phyloP scores from a whole-genome alignment of 1,139 yeast species.

The Candida sanyaensis region DNA sequence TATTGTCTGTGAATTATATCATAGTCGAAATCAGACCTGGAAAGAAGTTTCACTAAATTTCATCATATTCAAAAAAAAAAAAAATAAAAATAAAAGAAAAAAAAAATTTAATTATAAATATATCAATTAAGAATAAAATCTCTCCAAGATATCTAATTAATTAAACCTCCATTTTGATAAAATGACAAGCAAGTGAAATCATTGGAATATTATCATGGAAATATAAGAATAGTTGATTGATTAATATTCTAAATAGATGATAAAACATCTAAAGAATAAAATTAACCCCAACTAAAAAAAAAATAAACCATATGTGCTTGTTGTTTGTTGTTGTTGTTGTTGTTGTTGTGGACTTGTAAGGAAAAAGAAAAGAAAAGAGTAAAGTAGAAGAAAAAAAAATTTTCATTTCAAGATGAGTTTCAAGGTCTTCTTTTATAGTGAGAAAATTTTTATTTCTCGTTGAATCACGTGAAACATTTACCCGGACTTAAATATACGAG shows the following conservation, averaged over 20 bases:
- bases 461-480: not conserved
- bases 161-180: no score
- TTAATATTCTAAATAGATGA: slow-evolving; percentile 5
- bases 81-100: not conserved
- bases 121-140: no score
- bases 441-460: not conserved
- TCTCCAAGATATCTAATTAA: no score
- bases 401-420: not conserved
- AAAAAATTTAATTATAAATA: not conserved
- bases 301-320: not conserved
- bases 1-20: slow-evolving; percentile 56
- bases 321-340: not conserved
- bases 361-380: not conserved
- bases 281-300: slow-evolving; percentile 3
- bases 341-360: not conserved
- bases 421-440: not conserved
- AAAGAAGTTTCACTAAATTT: slow-evolving; percentile 67
- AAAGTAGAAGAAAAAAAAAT: not conserved
- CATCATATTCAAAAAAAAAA: slow-evolving; percentile 41
- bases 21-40: slow-evolving; percentile 83
- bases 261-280: slow-evolving; percentile 3
- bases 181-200: not conserved
- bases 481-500: not conserved
- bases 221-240: not conserved
- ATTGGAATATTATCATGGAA: not conserved